Evolutionary conservation across 257 asterid species (phyloP).

Genomic region (Apocynum venetum): DNA sequence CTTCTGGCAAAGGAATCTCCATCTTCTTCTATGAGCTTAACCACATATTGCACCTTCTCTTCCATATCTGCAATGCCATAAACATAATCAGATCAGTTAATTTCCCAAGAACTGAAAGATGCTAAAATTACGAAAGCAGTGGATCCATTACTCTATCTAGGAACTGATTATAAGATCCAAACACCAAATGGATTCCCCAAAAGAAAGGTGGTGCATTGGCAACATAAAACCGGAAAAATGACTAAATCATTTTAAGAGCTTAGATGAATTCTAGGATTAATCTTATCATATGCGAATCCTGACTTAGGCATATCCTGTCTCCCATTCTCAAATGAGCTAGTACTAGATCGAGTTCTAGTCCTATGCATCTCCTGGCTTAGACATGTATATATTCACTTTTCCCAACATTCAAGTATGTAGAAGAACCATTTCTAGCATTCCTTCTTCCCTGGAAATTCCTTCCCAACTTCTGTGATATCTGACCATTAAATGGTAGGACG

Average conservation of each 20-base stretch:
- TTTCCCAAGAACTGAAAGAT: background rate
- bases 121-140: background rate
- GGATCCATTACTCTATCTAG: background rate
- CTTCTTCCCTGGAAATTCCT: background rate
- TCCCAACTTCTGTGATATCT: background rate
- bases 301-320: background rate
- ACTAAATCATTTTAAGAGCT: background rate
- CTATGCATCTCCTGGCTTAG: background rate
- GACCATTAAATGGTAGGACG: no score
- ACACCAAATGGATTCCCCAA: background rate
- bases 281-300: background rate
- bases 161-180: background rate
- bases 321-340: no score
- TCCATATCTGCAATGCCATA: slow-evolving; percentile 63
- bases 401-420: background rate
- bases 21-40: slow-evolving; percentile 68
- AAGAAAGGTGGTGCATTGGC: background rate
- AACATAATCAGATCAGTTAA: background rate
- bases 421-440: background rate
- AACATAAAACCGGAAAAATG: background rate
- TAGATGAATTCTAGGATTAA: background rate
- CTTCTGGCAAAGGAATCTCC: slow-evolving; percentile 89
- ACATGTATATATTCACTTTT: background rate
- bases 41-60: slow-evolving; percentile 66
- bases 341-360: background rate